A percentile compares a stretch with the other conserved stretches of the same genome.
Evolutionary conservation across 1,284 basidiomycete species (phyloP).

Genomic region (Malassezia nana): DNA sequence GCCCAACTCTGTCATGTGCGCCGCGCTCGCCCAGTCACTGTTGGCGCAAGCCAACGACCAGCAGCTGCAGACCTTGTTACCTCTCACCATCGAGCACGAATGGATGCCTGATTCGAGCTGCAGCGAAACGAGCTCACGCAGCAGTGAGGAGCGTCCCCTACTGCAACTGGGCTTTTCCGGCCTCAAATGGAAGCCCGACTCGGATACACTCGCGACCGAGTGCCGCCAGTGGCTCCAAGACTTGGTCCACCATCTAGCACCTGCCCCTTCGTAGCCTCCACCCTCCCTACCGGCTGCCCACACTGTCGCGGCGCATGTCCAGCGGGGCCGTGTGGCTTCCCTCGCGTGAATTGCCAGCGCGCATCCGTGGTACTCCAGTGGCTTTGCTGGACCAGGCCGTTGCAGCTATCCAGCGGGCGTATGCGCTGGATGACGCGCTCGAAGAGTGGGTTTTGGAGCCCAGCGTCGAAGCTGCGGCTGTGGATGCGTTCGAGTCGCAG

Average conservation of each 20-base stretch:
- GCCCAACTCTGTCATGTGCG: not conserved
- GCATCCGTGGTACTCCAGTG: not conserved
- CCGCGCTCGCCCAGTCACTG: not conserved
- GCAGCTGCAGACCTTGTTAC: conserved; percentile 1
- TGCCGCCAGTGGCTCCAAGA: conserved; percentile 3
- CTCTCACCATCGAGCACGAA: not conserved
- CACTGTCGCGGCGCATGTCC: not conserved
- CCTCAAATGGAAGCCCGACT: not conserved
- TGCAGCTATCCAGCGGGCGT: not conserved
- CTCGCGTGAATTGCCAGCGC: conserved; percentile 4
- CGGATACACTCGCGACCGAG: not conserved
- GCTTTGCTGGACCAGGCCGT: not conserved
- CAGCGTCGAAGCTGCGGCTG: not conserved
- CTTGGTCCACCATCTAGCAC: not conserved
- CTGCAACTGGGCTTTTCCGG: conserved; percentile 2
- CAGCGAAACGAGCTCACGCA: not conserved
- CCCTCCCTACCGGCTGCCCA: too few species aligned
- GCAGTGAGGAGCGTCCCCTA: not conserved
- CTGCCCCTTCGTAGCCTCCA: not conserved
- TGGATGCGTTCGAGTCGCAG: conserved; percentile 13
- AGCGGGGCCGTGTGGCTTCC: not conserved
- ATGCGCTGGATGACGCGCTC: not conserved
- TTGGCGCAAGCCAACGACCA: not conserved
- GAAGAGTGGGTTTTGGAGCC: conserved; percentile 7
- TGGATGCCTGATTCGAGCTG: not conserved